Evolutionary conservation across 192 early-diverging fungal genomes (phyloP), one percentile per base, ranked within the genome.

Genomic region (Coemansia sp.): DNA sequence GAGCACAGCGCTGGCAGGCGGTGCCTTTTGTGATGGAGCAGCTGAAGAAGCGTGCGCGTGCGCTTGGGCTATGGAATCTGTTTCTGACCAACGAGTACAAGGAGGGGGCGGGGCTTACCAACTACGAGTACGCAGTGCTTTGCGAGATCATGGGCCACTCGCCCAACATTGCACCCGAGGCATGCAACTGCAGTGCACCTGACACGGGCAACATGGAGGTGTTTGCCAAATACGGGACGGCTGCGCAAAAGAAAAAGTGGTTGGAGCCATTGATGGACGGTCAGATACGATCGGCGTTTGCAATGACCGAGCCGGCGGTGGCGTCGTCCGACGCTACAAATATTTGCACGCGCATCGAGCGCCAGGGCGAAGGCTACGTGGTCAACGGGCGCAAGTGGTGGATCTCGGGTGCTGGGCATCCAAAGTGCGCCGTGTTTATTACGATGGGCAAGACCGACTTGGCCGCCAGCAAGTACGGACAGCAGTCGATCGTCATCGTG

Each of bases 121-220:
- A 95, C 80, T 83, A 96, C 55, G 97, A 99, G 67, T 99, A 99
- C 76, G 91, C 90, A 5, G 72, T 90, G 27, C 85, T 99, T 53
- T 94, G 92, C 61, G 95, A 98, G 67, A 67, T 93, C 58, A 92
- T 90, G 62, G 97, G 97, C 38, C 87, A 87, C 36, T 90, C 80
- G 40, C 80, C 87, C 26, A 77, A 73, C 18, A 63, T 98, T 33
- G 97, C 94, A 12, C 90, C 97, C 34, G 95, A 97, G 86, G 93
- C 93, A 18, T 83, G 85, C 79, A 97, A 97, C 88, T 93, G 92
- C 77, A 84, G 87, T 39, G 93, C 94, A 17, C 95, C 95, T 14
- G 97, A 99, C 68, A 97, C 97, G 5, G 97, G 97, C 56, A 99
- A 99, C 84, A 99, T 99, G 95, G 95, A 99, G 68, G 93, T 99